Percentiles rank a stretch among this genome's conserved stretches.
Conservation (phyloP, 768 basidiomycete species). For the Boletus insuetus region DNA sequence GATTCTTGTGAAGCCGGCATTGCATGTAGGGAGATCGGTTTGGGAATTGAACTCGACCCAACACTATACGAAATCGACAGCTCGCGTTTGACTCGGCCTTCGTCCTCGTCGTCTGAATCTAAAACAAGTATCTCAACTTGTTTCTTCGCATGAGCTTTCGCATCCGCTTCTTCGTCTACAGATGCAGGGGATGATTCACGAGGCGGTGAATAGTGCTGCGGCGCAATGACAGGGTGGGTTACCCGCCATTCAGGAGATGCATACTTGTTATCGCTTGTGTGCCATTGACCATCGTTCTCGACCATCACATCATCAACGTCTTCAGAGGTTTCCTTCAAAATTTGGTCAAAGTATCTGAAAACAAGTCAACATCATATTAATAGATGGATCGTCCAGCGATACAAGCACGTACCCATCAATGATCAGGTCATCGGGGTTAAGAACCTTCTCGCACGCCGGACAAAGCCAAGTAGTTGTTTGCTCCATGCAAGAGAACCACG, state of each 20-base stretch:
- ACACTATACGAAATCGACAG: conserved; percentile 63
- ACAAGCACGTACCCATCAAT: conserved; percentile 74
- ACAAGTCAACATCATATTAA: background rate
- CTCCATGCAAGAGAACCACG: conserved; percentile 95
- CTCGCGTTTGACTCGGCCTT: conserved; percentile 72
- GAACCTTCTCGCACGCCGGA: conserved; percentile 82
- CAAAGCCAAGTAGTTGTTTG: conserved; percentile 96
- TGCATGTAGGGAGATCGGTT: conserved; percentile 20
- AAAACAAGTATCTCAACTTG: conserved; percentile 61
- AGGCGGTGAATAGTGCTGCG: conserved; percentile 29
- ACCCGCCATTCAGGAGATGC: conserved; percentile 73
- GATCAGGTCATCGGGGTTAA: conserved; percentile 80
- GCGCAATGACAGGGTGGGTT: conserved; percentile 40
- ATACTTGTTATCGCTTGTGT: conserved; percentile 83
- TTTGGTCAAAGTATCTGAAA: conserved; percentile 83
- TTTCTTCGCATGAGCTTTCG: conserved; percentile 46
- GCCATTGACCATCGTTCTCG: conserved; percentile 96
- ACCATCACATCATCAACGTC: conserved; percentile 89
- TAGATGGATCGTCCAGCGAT: background rate
- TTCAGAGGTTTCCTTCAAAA: conserved; percentile 74
- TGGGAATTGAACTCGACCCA: conserved; percentile 36
- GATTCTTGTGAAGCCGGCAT: conserved; percentile 27
- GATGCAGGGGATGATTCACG: conserved; percentile 27
- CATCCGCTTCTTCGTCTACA: conserved; percentile 27
- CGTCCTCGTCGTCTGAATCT: conserved; percentile 76